Conservation (phyloP, 345 rosid genomes). For the Turritis glabra region DNA sequence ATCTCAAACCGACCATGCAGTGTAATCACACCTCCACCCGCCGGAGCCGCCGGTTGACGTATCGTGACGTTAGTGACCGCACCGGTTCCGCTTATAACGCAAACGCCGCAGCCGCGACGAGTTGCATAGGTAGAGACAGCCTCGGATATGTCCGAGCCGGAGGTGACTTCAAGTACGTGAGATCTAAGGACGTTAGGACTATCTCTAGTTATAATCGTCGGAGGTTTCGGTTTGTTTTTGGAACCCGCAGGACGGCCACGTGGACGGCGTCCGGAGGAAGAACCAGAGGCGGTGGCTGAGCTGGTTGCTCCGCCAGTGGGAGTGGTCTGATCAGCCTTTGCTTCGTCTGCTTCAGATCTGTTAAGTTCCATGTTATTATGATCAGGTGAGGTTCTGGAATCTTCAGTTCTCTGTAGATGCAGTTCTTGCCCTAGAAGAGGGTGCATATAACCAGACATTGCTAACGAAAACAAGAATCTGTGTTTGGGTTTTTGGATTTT, state of each 20-base stretch:
- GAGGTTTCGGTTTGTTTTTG: constrained; percentile 72
- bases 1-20: constrained; percentile 77
- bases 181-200: constrained; percentile 68
- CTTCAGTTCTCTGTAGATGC: constrained; percentile 44
- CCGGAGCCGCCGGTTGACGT: constrained; percentile 54
- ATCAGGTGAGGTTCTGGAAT: constrained; percentile 31
- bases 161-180: constrained; percentile 61
- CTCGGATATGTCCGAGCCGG: constrained; percentile 61
- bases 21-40: constrained; percentile 59
- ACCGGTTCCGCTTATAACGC: constrained; percentile 62
- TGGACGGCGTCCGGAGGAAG: constrained; percentile 54
- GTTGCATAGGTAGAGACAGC: constrained; percentile 55
- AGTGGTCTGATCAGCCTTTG: constrained; percentile 36
- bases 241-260: constrained; percentile 81
- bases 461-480: constrained; percentile 11
- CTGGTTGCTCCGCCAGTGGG: constrained; percentile 34
- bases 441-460: constrained; percentile 55
- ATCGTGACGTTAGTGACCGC: constrained; percentile 64
- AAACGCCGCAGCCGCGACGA: constrained; percentile 68
- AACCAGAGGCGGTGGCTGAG: constrained; percentile 38
- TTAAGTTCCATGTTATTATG: constrained; percentile 43
- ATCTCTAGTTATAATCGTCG: constrained; percentile 63
- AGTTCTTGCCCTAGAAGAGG: constrained; percentile 53
- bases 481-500: constrained; percentile 9
- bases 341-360: constrained; percentile 46